Evolutionary conservation across 2,329 filamentous ascomycete genomes (phyloP).

Genomic region (Microdochium trichocladiopsis): DNA sequence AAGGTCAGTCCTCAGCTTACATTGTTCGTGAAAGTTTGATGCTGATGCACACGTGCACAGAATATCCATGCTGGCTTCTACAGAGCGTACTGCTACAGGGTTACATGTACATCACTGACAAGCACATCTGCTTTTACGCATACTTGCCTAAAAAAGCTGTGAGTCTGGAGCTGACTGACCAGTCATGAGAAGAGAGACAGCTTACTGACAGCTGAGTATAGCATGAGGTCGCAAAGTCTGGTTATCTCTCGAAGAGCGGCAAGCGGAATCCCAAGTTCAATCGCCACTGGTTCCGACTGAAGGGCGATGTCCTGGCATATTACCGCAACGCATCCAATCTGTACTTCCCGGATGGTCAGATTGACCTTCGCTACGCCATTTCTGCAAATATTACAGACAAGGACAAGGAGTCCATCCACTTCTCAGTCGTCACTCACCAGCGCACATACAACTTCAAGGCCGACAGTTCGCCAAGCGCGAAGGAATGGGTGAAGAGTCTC

Average conservation of each 20-base stretch:
- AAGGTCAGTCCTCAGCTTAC: slow-evolving; percentile 47
- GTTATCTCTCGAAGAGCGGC: slow-evolving; percentile 82
- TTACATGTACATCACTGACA: slow-evolving; percentile 90
- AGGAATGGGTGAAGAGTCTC: slow-evolving; percentile 92
- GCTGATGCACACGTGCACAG: too few relatives aligned
- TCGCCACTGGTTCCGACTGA: slow-evolving; percentile 88
- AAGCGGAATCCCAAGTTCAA: slow-evolving; percentile 82
- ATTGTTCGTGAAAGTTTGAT: too few relatives aligned
- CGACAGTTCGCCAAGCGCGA: slow-evolving; percentile 80
- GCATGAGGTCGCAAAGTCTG: slow-evolving; percentile 74
- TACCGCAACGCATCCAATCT: slow-evolving; percentile 76
- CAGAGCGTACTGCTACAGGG: slow-evolving; percentile 90
- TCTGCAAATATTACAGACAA: slow-evolving; percentile 74
- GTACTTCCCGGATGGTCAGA: slow-evolving; percentile 87
- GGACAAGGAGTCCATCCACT: slow-evolving; percentile 69
- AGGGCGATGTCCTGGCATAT: slow-evolving; percentile 87
- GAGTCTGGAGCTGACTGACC: slow-evolving; percentile 22
- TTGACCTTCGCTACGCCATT: slow-evolving; percentile 87
- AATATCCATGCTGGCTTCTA: slow-evolving; percentile 90
- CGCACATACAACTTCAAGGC: slow-evolving; percentile 83
- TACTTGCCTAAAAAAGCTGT: slow-evolving; percentile 92
- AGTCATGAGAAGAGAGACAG: background rate
- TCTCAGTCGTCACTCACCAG: slow-evolving; percentile 75
- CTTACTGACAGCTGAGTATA: slow-evolving; percentile 23
- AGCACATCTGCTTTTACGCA: slow-evolving; percentile 94